Evolutionary conservation across 2,329 filamentous ascomycete genomes (phyloP).

Genomic region (Colletotrichum euphorbiae): DNA sequence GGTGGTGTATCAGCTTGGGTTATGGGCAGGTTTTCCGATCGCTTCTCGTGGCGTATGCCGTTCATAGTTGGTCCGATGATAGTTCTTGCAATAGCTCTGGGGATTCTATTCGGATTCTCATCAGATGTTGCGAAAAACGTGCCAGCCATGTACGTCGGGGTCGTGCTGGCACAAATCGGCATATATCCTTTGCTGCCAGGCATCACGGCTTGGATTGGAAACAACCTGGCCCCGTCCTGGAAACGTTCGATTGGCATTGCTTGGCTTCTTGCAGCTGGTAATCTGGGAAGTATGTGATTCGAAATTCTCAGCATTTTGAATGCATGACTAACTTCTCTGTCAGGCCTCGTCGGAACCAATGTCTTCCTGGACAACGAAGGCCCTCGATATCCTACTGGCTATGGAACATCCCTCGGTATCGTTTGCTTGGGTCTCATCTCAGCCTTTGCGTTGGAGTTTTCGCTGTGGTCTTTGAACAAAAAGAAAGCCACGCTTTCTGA

Average conservation of each 20-base stretch:
- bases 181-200: conserved; percentile 49
- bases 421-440: conserved; percentile 28
- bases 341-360: conserved; percentile 53
- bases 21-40: conserved; percentile 49
- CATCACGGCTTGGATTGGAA: conserved; percentile 43
- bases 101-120: conserved; percentile 49
- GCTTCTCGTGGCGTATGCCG: conserved; percentile 52
- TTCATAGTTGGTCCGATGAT: conserved; percentile 50
- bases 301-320: background rate
- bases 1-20: conserved; percentile 46
- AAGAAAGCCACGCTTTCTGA: conserved; percentile 42
- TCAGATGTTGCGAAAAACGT: conserved; percentile 53
- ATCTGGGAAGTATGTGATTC: conserved; percentile 14
- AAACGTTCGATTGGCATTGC: conserved; percentile 45
- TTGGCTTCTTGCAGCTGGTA: conserved; percentile 41
- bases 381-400: conserved; percentile 52
- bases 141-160: conserved; percentile 33
- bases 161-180: conserved; percentile 37
- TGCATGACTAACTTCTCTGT: background rate
- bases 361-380: conserved; percentile 52
- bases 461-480: conserved; percentile 43
- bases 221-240: conserved; percentile 43
- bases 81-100: conserved; percentile 47
- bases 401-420: conserved; percentile 43
- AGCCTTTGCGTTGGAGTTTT: conserved; percentile 41